phyloP scores from a whole-genome alignment of 495 filamentous ascomycete species.

The Penicillium parvum region DNA sequence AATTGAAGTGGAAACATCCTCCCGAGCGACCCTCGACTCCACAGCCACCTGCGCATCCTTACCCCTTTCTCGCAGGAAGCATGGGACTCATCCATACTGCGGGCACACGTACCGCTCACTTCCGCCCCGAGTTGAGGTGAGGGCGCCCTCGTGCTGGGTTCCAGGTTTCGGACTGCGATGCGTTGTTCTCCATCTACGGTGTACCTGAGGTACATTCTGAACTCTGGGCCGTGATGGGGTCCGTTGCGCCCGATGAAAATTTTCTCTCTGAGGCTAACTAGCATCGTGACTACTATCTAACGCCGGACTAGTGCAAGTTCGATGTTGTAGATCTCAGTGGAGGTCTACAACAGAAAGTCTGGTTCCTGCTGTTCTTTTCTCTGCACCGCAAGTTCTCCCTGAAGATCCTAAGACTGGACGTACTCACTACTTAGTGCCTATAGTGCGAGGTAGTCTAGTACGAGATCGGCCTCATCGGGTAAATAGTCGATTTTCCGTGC shows the following conservation, averaged over 20 bases:
- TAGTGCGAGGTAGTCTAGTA: constrained; percentile 1
- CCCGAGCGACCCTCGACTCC: constrained; percentile 1
- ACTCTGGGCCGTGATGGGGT: constrained; percentile 2
- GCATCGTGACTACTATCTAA: too few species aligned
- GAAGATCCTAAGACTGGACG: too few species aligned
- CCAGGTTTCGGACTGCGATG: neutral
- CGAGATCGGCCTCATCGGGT: constrained; percentile 1
- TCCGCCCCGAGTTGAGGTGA: neutral
- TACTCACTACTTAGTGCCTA: too few species aligned
- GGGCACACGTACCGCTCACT: neutral
- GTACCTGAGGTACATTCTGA: too few species aligned
- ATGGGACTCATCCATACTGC: neutral
- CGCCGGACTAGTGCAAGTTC: too few species aligned
- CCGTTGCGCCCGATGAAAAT: neutral
- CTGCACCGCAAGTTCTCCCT: too few species aligned
- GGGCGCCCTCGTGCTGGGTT: neutral
- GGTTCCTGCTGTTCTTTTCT: too few species aligned
- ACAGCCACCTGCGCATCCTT: constrained; percentile 4
- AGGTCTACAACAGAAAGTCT: too few species aligned
- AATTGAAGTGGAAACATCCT: constrained; percentile 2
- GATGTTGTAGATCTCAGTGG: too few species aligned
- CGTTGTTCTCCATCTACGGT: too few species aligned
- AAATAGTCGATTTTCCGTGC: neutral
- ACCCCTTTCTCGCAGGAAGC: too few species aligned
- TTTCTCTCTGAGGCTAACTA: too few species aligned